Conservation (phyloP, 495 filamentous ascomycete genomes). For the Penicillium soppii region DNA sequence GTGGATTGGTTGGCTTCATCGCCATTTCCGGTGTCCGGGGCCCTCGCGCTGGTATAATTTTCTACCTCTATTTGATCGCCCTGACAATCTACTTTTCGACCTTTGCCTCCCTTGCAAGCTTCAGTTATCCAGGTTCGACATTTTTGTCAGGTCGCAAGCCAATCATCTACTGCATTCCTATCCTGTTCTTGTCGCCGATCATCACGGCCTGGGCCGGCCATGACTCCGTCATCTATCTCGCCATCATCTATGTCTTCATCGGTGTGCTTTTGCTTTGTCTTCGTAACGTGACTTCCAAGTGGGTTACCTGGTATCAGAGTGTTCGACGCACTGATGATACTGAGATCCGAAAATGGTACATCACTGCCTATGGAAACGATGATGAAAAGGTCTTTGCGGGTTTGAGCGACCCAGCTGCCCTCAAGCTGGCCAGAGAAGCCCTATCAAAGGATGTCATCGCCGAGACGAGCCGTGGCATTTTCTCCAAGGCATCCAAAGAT, state of each 20-base stretch:
- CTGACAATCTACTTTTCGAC: constrained; percentile 51
- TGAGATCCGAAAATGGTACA: constrained; percentile 51
- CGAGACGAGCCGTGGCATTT: constrained; percentile 44
- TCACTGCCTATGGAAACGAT: constrained; percentile 30
- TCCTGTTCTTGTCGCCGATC: constrained; percentile 47
- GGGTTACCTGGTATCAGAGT: constrained; percentile 51
- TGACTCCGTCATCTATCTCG: constrained; percentile 49
- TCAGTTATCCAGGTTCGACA: constrained; percentile 53
- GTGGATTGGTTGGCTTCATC: constrained; percentile 50
- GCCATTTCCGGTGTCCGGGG: constrained; percentile 39
- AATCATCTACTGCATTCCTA: constrained; percentile 44
- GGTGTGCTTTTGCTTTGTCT: constrained; percentile 44
- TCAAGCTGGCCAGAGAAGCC: constrained; percentile 48
- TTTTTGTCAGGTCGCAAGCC: constrained; percentile 53
- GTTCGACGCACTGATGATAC: constrained; percentile 46
- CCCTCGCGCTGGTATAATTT: constrained; percentile 44
- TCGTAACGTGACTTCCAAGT: constrained; percentile 46
- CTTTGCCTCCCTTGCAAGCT: constrained; percentile 53
- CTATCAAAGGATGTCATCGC: constrained; percentile 43
- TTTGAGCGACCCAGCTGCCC: constrained; percentile 42
- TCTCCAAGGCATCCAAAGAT: constrained; percentile 41
- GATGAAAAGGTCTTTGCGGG: constrained; percentile 37
- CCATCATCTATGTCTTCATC: constrained; percentile 47
- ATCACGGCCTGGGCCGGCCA: constrained; percentile 47
- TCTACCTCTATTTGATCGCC: constrained; percentile 49